A percentile compares a stretch with the other conserved stretches of the same genome.
Evolutionary conservation across 139 green algal genomes (phyloP).

Genomic region (Coccomyxa sp.): DNA sequence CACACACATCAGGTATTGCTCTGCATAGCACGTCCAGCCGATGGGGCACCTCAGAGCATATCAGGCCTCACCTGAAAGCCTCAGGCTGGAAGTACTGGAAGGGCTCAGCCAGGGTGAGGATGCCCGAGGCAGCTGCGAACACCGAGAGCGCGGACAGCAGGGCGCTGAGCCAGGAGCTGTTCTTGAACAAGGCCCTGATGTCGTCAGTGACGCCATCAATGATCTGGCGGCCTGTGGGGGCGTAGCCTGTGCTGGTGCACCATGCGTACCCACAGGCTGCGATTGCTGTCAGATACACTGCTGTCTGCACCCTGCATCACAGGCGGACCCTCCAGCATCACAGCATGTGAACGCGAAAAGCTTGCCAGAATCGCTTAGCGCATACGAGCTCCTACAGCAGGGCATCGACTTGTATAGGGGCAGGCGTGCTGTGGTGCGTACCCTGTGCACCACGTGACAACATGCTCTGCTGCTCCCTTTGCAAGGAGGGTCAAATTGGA

Average conservation of each 20-base stretch:
- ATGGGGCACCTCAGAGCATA: no score
- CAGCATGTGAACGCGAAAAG: no score
- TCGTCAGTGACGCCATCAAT: not conserved
- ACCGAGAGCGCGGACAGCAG: not conserved
- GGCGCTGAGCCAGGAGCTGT: not conserved
- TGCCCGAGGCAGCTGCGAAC: not conserved
- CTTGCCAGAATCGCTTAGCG: no score
- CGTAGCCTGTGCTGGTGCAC: not conserved
- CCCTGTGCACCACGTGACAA: no score
- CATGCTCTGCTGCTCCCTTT: no score
- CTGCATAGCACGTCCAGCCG: no score
- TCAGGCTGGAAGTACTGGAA: not conserved
- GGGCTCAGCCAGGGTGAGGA: not conserved
- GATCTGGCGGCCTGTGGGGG: not conserved
- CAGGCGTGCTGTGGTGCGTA: no score
- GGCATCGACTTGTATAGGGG: no score
- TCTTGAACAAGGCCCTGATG: not conserved
- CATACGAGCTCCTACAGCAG: no score
- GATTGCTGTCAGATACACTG: not conserved
- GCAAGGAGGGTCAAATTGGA: not conserved
- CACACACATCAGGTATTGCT: no score
- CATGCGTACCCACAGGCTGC: not conserved
- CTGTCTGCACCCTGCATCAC: not conserved
- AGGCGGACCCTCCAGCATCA: no score
- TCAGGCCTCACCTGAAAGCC: not conserved